These are phyloP conservation scores for Theileria parva DNA, from an alignment of 169 alveolate species.

Conservation along the genomic window DNA sequence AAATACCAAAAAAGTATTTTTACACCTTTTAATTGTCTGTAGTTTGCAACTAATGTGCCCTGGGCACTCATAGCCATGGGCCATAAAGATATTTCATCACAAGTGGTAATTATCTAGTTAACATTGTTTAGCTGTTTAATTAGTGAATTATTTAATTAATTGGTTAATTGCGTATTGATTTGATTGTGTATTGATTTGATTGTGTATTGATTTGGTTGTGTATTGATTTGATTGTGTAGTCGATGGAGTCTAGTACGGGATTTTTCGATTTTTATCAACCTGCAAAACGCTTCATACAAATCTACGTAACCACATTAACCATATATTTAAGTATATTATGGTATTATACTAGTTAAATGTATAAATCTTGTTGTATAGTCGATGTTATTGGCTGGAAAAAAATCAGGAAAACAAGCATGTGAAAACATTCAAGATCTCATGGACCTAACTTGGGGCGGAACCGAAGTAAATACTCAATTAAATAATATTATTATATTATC, in stretches of 20 bases:
- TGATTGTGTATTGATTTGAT: too few relatives aligned
- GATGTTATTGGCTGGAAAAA: constrained; percentile 32
- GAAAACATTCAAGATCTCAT: constrained; percentile 56
- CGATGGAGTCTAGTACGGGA: constrained; percentile 48
- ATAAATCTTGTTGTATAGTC: constrained; percentile 13
- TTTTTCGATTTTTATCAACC: constrained; percentile 47
- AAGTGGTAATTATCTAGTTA: constrained; percentile 2
- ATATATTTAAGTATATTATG: too few relatives aligned
- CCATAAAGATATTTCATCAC: constrained; percentile 26
- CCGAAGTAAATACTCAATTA: constrained; percentile 14
- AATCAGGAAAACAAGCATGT: constrained; percentile 43
- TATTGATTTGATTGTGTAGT: not conserved
- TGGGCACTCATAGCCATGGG: constrained; percentile 65
- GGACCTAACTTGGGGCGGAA: constrained; percentile 68
- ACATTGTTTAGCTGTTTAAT: too few relatives aligned
- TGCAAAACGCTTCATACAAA: constrained; percentile 61
- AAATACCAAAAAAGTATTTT: constrained; percentile 48
- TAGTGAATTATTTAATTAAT: not conserved
- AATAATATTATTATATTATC: not conserved
- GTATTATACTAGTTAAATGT: too few relatives aligned
- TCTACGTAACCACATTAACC: not conserved
- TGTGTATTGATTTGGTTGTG: not conserved
- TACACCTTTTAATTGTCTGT: not conserved
- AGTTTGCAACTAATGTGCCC: constrained; percentile 50
- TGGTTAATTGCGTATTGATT: not conserved